Evolutionary conservation across 495 filamentous ascomycete genomes (phyloP).

Genomic region (Bathelium albidoporum): DNA sequence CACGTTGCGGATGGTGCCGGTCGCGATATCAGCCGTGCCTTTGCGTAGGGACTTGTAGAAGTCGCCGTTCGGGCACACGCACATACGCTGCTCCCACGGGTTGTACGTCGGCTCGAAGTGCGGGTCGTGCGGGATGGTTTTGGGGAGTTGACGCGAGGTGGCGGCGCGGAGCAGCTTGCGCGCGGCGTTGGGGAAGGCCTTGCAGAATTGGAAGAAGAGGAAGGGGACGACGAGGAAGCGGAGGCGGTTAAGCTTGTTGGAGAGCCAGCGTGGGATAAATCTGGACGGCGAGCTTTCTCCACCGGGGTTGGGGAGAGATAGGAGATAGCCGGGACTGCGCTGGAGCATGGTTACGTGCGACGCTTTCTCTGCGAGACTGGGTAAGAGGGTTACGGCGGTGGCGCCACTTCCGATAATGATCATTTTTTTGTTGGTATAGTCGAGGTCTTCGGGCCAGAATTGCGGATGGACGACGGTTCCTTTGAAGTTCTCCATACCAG

Average conservation of each 20-base stretch:
- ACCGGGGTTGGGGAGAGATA: conserved; percentile 39
- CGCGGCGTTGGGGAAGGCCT: conserved; percentile 43
- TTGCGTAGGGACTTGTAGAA: conserved; percentile 53
- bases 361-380: conserved; percentile 40
- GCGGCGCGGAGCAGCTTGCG: conserved; percentile 35
- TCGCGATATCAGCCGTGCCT: conserved; percentile 53
- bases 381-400: conserved; percentile 47
- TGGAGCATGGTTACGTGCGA: conserved; percentile 47
- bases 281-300: conserved; percentile 24
- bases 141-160: conserved; percentile 43
- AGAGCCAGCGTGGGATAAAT: conserved; percentile 29
- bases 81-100: conserved; percentile 66
- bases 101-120: conserved; percentile 65
- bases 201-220: conserved; percentile 45
- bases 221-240: conserved; percentile 38
- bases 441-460: conserved; percentile 47
- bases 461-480: conserved; percentile 51
- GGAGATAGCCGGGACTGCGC: conserved; percentile 47
- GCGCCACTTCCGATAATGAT: conserved; percentile 49
- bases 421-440: conserved; percentile 41
- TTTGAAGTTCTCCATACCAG: conserved; percentile 47
- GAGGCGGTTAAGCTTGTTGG: conserved; percentile 36
- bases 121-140: conserved; percentile 44
- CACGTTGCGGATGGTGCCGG: conserved; percentile 56
- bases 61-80: conserved; percentile 60